A percentile compares a stretch with the other conserved stretches of the same genome.
Evolutionary conservation across 192 early-diverging fungal species (phyloP).

Genomic region (Rhizoclosmatium globosum): DNA sequence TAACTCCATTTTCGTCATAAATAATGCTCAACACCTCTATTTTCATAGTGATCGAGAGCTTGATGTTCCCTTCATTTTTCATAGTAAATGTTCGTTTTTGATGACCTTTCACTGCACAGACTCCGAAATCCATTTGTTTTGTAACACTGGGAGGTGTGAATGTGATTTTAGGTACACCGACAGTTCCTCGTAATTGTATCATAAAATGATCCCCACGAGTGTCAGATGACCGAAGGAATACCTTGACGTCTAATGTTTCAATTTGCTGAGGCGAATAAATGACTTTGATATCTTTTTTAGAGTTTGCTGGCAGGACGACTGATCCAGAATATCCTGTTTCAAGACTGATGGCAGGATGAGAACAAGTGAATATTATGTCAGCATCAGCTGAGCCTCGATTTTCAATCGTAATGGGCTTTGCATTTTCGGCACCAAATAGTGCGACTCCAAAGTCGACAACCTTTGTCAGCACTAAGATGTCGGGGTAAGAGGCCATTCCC

Average conservation of each 20-base stretch:
- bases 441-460: conserved; percentile 66
- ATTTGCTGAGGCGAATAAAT: conserved; percentile 62
- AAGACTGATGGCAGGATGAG: conserved; percentile 56
- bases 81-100: conserved; percentile 58
- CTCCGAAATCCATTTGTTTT: conserved; percentile 61
- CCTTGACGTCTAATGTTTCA: conserved; percentile 59
- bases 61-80: conserved; percentile 67
- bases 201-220: conserved; percentile 64
- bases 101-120: conserved; percentile 50
- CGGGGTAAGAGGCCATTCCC: conserved; percentile 65
- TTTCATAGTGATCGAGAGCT: conserved; percentile 47
- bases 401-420: conserved; percentile 52
- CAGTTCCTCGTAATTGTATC: conserved; percentile 55
- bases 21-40: conserved; percentile 35
- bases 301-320: conserved; percentile 46
- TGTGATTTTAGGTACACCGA: conserved; percentile 63
- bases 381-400: conserved; percentile 68
- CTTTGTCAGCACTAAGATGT: conserved; percentile 59
- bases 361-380: conserved; percentile 58
- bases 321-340: conserved; percentile 40
- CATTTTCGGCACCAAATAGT: conserved; percentile 57
- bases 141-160: conserved; percentile 50
- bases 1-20: conserved; percentile 12
- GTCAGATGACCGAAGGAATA: conserved; percentile 63
- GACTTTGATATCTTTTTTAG: conserved; percentile 52